These are phyloP conservation scores for Ramalina intermedia DNA, from an alignment of 495 filamentous ascomycete genomes.

Conservation along the genomic window DNA sequence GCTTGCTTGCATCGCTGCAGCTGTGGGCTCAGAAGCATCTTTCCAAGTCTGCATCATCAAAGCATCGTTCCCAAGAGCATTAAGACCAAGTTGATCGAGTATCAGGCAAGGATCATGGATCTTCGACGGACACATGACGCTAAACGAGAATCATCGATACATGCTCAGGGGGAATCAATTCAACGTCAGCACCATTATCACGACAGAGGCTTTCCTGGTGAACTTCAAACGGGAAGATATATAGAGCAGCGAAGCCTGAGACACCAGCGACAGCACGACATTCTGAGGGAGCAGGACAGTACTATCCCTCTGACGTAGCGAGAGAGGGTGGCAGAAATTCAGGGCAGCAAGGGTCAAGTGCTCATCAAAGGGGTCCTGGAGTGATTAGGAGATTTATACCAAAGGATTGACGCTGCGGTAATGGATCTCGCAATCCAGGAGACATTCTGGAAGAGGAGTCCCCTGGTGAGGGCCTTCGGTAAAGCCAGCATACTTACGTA, in stretches of 20 bases:
- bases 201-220: conserved; percentile 45
- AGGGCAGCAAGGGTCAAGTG: conserved; percentile 57
- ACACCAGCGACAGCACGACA: conserved; percentile 52
- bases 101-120: conserved; percentile 26
- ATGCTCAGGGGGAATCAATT: background rate
- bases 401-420: conserved; percentile 65
- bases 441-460: too few relatives aligned
- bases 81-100: background rate
- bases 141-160: conserved; percentile 11
- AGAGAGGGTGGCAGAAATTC: conserved; percentile 48
- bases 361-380: conserved; percentile 63
- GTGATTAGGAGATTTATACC: conserved; percentile 52
- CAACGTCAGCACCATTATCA: conserved; percentile 15
- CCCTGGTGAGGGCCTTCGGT: conserved; percentile 11
- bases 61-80: background rate
- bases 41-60: too few relatives aligned
- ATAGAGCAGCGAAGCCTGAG: conserved; percentile 55
- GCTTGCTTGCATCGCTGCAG: too few relatives aligned
- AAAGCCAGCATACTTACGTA: background rate
- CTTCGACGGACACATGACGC: conserved; percentile 25
- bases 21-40: too few relatives aligned
- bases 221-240: conserved; percentile 58
- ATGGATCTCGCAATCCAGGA: conserved; percentile 26
- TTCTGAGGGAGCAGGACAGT: conserved; percentile 40
- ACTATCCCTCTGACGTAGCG: conserved; percentile 39